Conservation (phyloP, 768 basidiomycete genomes). For the Russula vinacea region DNA sequence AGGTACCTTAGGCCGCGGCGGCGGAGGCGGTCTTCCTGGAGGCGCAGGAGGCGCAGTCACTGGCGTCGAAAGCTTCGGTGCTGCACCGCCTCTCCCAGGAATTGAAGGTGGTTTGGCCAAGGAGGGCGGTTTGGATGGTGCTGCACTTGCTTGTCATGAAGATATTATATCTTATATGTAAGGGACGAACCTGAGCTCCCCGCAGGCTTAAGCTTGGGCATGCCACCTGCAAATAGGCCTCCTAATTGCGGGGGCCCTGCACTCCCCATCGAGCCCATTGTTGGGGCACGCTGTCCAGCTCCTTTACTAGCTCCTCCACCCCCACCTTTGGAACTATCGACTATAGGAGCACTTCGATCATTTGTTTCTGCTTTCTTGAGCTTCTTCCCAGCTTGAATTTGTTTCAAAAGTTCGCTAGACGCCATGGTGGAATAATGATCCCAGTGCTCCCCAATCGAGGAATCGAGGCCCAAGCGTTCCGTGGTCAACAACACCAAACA, state of each 20-base stretch:
- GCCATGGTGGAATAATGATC: slow-evolving; percentile 49
- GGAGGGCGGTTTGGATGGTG: slow-evolving; percentile 29
- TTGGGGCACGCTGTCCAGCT: slow-evolving; percentile 38
- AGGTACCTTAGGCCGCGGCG: slow-evolving; percentile 18
- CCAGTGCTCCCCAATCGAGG: neutral
- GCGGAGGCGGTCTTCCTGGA: slow-evolving; percentile 32
- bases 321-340: slow-evolving; percentile 48
- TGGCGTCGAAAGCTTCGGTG: slow-evolving; percentile 33
- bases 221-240: slow-evolving; percentile 83
- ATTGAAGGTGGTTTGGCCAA: slow-evolving; percentile 30
- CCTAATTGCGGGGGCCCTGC: slow-evolving; percentile 77
- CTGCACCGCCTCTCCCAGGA: slow-evolving; percentile 40
- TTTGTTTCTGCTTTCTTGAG: slow-evolving; percentile 81
- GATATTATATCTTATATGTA: neutral
- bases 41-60: slow-evolving; percentile 32
- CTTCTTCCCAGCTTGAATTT: slow-evolving; percentile 78
- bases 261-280: slow-evolving; percentile 33
- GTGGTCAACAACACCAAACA: slow-evolving; percentile 19
- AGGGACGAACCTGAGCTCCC: slow-evolving; percentile 39
- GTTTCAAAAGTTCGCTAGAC: slow-evolving; percentile 68
- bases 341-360: slow-evolving; percentile 68
- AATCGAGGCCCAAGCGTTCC: slow-evolving; percentile 2
- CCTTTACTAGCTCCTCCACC: slow-evolving; percentile 39
- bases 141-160: slow-evolving; percentile 16
- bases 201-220: slow-evolving; percentile 87